These are phyloP conservation scores for Aspergillus sclerotioniger DNA, from an alignment of 495 filamentous ascomycete genomes.

Conservation along the genomic window DNA sequence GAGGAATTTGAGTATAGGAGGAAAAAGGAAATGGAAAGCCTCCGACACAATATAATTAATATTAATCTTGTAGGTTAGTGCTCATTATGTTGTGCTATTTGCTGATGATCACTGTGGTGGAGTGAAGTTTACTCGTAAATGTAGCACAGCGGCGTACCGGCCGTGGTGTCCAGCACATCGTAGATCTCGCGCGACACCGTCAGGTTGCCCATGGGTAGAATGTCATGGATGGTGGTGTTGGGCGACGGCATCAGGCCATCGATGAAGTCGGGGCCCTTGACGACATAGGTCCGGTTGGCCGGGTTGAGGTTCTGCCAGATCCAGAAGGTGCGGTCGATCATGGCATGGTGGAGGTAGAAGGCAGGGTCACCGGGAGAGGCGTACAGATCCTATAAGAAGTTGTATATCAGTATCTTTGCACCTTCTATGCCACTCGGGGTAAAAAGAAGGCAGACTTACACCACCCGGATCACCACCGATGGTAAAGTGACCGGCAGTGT, in stretches of 20 bases:
- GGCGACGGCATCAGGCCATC: constrained; percentile 3
- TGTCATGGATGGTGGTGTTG: constrained; percentile 16
- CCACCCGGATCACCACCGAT: constrained; percentile 23
- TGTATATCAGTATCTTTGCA: constrained; percentile 20
- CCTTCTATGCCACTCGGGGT: neutral
- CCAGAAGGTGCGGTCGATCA: constrained; percentile 59
- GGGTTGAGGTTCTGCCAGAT: constrained; percentile 48
- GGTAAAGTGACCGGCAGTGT: constrained; percentile 35
- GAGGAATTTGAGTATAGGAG: neutral
- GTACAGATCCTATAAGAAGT: constrained; percentile 33
- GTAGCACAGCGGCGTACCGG: neutral
- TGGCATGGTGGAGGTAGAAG: constrained; percentile 57
- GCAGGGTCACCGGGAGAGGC: constrained; percentile 47
- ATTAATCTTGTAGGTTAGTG: no score
- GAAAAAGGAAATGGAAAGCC: no score
- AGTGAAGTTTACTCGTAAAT: constrained; percentile 1
- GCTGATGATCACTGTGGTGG: no score
- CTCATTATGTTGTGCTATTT: no score
- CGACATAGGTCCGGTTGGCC: constrained; percentile 18
- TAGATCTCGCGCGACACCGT: constrained; percentile 2
- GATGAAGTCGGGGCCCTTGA: constrained; percentile 10
- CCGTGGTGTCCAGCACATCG: constrained; percentile 1
- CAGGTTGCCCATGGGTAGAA: neutral
- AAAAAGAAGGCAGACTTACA: constrained; percentile 1
- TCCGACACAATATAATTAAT: no score